Base-by-base conservation (phyloP, 192 early-diverging fungal genomes). In the Funneliformis geosporum region DNA sequence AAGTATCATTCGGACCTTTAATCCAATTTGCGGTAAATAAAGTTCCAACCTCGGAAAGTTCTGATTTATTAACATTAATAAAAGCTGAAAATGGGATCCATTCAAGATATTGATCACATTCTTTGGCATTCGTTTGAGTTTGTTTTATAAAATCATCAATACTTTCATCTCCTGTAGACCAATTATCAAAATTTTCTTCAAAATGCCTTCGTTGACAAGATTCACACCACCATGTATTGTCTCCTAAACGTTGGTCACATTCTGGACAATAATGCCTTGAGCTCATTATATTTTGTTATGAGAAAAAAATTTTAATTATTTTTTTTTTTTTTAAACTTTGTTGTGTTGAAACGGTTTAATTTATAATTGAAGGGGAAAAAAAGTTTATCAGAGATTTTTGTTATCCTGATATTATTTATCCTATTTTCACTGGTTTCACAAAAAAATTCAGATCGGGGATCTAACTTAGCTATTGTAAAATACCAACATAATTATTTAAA, bases 21-120 rank as follows among this genome's bases (percentile, higher is more conserved):
- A 25, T 67, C 76, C 76, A 78, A 67, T 50, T 78, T 11, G 62
- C 76, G 16, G 62, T 68, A 66, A 46, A 78, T n/a, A 67, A 27
- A 33, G n/a, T 67, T 39, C 64, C 76, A 14, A 68, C 16, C 2
- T 50, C 65, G 2, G 64, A 25, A 40, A 27, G 33, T 18, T 65
- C 65, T 27, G 46, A 78, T 50, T 78, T 68, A 33, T 47, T 43
- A 10, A 78, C 38, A 66, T 25, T 43, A 4, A 68, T 78, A 46
- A 78, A 67, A 46, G 40, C 11, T 23, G 66, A 28, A 27, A 68
- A 78, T 12, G 61, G 62, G 4, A 78, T 50, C 25, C 23, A 78
- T 67, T 78, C 76, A 47, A 78, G 28, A 46, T 67, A 78, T 38
- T 78, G 64, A 9, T 38, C 67, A 27, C 65, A 68, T 42, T 78